phyloP scores from a whole-genome alignment of 2,329 filamentous ascomycete genomes.

The Colletotrichum gloeosporioides region DNA sequence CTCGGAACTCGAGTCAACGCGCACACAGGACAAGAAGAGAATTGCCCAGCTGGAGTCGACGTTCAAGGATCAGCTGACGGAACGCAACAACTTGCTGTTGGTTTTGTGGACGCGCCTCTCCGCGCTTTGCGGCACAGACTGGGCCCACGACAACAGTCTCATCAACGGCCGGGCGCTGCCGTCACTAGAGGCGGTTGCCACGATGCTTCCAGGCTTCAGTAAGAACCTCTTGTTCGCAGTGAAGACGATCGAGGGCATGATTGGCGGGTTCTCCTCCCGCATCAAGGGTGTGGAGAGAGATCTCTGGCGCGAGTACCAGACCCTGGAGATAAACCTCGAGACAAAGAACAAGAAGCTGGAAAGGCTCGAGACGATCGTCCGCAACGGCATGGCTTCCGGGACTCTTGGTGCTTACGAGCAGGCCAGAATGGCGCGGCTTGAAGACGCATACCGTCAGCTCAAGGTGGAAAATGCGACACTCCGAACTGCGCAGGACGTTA shows the following conservation, averaged over 20 bases:
- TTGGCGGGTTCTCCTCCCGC: conserved; percentile 78
- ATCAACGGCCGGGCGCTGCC: conserved; percentile 86
- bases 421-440: conserved; percentile 56
- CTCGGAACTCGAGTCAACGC: conserved; percentile 81
- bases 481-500: conserved; percentile 65
- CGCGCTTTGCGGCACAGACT: conserved; percentile 85
- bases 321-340: conserved; percentile 81
- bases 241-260: conserved; percentile 83
- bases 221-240: conserved; percentile 88
- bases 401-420: conserved; percentile 49
- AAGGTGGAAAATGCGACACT: conserved; percentile 75
- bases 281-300: conserved; percentile 89
- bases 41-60: conserved; percentile 78
- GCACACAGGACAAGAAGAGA: conserved; percentile 78
- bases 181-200: conserved; percentile 83
- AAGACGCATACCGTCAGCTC: conserved; percentile 66
- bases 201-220: conserved; percentile 85
- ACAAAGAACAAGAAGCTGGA: conserved; percentile 85
- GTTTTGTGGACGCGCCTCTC: conserved; percentile 91
- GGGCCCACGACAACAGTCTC: conserved; percentile 87
- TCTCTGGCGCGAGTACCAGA: conserved; percentile 89
- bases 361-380: conserved; percentile 79
- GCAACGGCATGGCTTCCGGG: conserved; percentile 64
- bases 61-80: conserved; percentile 84
- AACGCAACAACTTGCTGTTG: conserved; percentile 87